Percentiles rank a stretch among this genome's conserved stretches.
phyloP scores from a whole-genome alignment of 2,329 filamentous ascomycete genomes.

The Cladosporium sp. region DNA sequence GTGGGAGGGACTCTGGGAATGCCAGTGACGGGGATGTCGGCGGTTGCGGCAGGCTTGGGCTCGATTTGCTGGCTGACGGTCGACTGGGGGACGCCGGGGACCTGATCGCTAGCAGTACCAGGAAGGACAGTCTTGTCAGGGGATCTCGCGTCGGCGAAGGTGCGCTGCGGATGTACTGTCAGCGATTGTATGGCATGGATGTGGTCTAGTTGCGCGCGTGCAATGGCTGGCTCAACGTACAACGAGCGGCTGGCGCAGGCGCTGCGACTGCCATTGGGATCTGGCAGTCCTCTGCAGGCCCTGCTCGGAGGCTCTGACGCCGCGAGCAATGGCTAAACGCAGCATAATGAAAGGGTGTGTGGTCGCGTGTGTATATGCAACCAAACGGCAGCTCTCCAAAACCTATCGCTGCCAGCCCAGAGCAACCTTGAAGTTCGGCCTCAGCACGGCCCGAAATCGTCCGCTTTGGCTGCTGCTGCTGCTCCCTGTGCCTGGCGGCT shows the following conservation, averaged over 20 bases:
- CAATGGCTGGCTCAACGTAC: constrained; percentile 14
- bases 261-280: constrained; percentile 22
- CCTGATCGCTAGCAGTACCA: constrained; percentile 27
- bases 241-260: constrained; percentile 15
- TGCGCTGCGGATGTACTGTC: constrained; percentile 20
- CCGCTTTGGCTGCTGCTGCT: neutral
- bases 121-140: constrained; percentile 33
- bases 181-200: neutral
- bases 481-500: neutral
- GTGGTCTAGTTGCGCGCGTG: constrained; percentile 10
- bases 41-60: constrained; percentile 15
- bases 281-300: constrained; percentile 13
- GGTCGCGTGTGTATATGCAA: constrained; percentile 3
- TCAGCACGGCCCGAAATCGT: neutral
- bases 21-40: constrained; percentile 16
- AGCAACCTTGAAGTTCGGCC: neutral
- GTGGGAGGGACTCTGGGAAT: constrained; percentile 23
- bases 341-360: constrained; percentile 14
- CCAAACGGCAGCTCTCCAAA: neutral
- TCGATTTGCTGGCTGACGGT: constrained; percentile 20
- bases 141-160: constrained; percentile 27
- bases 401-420: neutral
- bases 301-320: constrained; percentile 18
- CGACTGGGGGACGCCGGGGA: constrained; percentile 28
- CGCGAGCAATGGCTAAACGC: constrained; percentile 20